Percentiles rank a stretch among this genome's conserved stretches.
Evolutionary conservation across 1,139 yeast genomes (phyloP).

Genomic region (Debaryomyces coudertii): DNA sequence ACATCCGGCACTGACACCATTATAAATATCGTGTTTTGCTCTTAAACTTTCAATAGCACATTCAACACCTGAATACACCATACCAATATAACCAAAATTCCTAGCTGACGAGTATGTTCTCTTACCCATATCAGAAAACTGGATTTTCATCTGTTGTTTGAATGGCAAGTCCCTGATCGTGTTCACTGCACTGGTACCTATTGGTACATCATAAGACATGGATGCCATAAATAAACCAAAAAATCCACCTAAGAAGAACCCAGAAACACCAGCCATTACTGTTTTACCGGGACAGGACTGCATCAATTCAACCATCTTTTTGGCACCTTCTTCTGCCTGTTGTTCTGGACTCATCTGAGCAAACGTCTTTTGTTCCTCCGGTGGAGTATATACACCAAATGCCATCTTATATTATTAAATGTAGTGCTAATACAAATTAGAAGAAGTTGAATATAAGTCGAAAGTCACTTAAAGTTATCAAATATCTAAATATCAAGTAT

Average conservation of each 20-base stretch:
- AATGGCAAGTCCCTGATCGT: constrained; percentile 83
- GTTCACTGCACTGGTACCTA: constrained; percentile 57
- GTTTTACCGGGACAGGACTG: constrained; percentile 96
- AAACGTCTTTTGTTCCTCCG: constrained; percentile 43
- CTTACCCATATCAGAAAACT: constrained; percentile 88
- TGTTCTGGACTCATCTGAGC: constrained; percentile 86
- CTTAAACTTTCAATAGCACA: constrained; percentile 84
- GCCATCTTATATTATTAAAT: not conserved
- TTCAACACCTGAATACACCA: constrained; percentile 93
- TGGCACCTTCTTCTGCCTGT: constrained; percentile 92
- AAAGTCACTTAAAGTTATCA: not conserved
- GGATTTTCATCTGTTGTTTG: constrained; percentile 89
- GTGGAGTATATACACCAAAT: constrained; percentile 26
- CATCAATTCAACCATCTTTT: constrained; percentile 79
- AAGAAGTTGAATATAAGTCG: not conserved
- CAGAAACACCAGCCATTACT: constrained; percentile 88
- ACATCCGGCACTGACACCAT: constrained; percentile 93
- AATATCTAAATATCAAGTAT: not conserved
- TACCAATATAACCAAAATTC: constrained; percentile 92
- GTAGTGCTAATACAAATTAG: not conserved
- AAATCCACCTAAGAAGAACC: constrained; percentile 94
- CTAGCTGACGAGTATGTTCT: constrained; percentile 87
- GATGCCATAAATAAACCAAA: constrained; percentile 97
- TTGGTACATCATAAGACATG: constrained; percentile 81
- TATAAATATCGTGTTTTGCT: constrained; percentile 91